These are phyloP conservation scores for Pyricularia grisea DNA, from an alignment of 2,329 filamentous ascomycete genomes.

Conservation along the genomic window DNA sequence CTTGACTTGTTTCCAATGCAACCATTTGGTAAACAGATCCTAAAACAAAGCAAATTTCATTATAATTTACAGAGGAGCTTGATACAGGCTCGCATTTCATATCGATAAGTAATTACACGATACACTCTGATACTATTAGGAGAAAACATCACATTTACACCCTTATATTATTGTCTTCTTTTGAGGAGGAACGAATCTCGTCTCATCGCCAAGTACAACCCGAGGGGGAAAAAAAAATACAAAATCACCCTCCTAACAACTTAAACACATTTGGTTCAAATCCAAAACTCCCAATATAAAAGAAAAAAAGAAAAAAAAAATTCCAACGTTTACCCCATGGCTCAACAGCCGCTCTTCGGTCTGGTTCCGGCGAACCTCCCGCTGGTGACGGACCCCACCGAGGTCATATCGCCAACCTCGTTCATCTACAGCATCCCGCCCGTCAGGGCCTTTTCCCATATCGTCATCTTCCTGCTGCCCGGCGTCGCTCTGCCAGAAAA, in stretches of 20 bases:
- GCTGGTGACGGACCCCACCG: conserved; percentile 43
- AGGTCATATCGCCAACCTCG: conserved; percentile 42
- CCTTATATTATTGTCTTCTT: neutral
- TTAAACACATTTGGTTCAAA: neutral
- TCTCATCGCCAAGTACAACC: neutral
- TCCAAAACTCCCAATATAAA: neutral
- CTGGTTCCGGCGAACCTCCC: conserved; percentile 52
- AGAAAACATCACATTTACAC: neutral
- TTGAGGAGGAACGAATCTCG: neutral
- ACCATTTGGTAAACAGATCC: neutral
- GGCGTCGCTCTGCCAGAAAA: conserved; percentile 61
- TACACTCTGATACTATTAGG: neutral
- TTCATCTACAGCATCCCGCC: conserved; percentile 44
- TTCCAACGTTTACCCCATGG: conserved; percentile 20
- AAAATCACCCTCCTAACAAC: neutral
- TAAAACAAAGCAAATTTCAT: neutral
- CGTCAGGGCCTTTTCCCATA: conserved; percentile 56
- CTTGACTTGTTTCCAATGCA: neutral
- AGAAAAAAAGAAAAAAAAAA: neutral
- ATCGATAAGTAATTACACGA: neutral
- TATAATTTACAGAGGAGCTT: neutral
- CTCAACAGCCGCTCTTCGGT: conserved; percentile 41
- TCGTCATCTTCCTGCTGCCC: conserved; percentile 84
- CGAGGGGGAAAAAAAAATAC: neutral
- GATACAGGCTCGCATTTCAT: neutral